Base-by-base conservation (phyloP, 192 early-diverging fungal genomes). In the Gonapodya sp. region DNA sequence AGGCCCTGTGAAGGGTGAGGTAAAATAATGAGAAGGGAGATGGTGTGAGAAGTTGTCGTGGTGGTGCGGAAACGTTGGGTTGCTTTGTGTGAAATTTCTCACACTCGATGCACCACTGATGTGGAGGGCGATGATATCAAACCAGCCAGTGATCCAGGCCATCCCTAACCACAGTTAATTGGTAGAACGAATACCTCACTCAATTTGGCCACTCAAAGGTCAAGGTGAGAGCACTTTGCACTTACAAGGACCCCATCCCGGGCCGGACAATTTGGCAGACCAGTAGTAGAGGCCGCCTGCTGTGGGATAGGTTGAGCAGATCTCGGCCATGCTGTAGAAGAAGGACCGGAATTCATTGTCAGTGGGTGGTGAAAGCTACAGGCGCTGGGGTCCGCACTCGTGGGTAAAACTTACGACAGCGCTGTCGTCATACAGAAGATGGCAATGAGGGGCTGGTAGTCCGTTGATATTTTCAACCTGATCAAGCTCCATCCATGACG, bases 251-350 rank as follows among this genome's bases (percentile, higher is more conserved):
- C 75, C 75, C 75, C 75, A 77, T 18, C 31, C 30, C 18, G 18
- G 30, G 31, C 8, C 75, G 75, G 30, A 18, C 8, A 77, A 33
- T 8, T 34, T 18, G 30, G 75, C 75, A 8, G 75, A 77, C 75
- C 75, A 18, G 34, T 34, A 77, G 75, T 77, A 77, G 34, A 77
- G 75, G 34, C 75, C 75, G 31, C 75, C 75, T 16, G 75, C 75
- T 18, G 75, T 77, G 30, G 75, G 75, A 33, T 77, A 77, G 75
- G 75, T 34, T 18, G 75, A 77, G 34, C 75, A 77, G 75, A 77
- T 77, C 75, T 77, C 75, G 75, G 75, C 75, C 75, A 77, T 77
- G 18, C 46, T 64, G 46, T 24, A 64, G 46, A n/a, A n/a, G n/a
- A n/a, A n/a, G n/a, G n/a, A n/a, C n/a, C n/a, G n/a, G n/a, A n/a